Evolutionary conservation across 257 asterid species (phyloP).

Genomic region (Nicotiana knightiana): DNA sequence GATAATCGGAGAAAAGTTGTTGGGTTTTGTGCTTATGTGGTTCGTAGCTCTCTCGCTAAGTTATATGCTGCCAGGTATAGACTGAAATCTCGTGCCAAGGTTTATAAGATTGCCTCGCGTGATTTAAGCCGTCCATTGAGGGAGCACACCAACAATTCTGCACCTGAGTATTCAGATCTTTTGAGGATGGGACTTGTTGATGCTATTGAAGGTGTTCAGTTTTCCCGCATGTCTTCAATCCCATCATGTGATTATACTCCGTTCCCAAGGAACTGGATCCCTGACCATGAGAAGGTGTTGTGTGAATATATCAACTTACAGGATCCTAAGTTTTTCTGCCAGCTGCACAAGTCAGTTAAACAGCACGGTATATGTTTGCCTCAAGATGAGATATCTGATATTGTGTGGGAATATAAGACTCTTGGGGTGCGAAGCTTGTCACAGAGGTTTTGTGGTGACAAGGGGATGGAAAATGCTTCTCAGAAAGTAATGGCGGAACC

Average conservation of each 20-base stretch:
- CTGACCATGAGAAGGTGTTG: conserved; percentile 75
- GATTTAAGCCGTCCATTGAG: conserved; percentile 74
- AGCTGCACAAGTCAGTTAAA: conserved; percentile 58
- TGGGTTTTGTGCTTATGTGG: conserved; percentile 89
- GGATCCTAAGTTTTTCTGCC: conserved; percentile 69
- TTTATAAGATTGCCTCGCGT: conserved; percentile 78
- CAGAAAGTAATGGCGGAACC: background rate
- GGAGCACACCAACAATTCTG: conserved; percentile 69
- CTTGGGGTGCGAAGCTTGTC: conserved; percentile 48
- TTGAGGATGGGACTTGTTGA: conserved; percentile 94
- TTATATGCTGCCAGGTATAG: conserved; percentile 91
- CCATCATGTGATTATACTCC: conserved; percentile 93
- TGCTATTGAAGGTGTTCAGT: conserved; percentile 81
- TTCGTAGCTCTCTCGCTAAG: conserved; percentile 95
- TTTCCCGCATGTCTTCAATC: conserved; percentile 69
- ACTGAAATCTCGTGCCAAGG: conserved; percentile 92
- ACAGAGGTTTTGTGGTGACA: conserved; percentile 26
- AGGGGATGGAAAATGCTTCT: conserved; percentile 20
- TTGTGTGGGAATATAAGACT: conserved; percentile 78
- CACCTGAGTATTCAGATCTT: conserved; percentile 95
- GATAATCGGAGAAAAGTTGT: conserved; percentile 86
- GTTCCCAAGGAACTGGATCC: conserved; percentile 83
- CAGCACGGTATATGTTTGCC: conserved; percentile 53
- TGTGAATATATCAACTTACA: conserved; percentile 65
- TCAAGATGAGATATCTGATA: conserved; percentile 70